Evolutionary conservation across 805 yeast genomes (phyloP), one percentile per base, ranked within the genome.

Genomic region (Candida lessepsii): DNA sequence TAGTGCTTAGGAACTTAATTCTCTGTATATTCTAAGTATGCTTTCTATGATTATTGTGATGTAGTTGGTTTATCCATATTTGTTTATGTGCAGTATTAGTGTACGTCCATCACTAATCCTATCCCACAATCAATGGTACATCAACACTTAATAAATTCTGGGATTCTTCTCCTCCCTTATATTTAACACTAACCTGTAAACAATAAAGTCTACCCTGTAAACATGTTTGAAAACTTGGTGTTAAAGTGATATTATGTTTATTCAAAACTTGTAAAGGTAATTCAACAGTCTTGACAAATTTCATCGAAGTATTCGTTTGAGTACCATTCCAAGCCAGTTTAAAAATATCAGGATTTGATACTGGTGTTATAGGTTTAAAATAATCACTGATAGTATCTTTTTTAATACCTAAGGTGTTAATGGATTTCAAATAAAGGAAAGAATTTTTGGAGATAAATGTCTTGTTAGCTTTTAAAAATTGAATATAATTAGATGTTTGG

Each of bases 211-310:
- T 67, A 3, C 81, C 73, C n/a, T 80, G 65, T 40, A 77, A 58
- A 57, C 88, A 83, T 36, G 71, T 73, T 49, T 81, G 86, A 56
- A 81, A 82, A 40, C 71, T 71, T 1, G 88, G 88, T 13, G 78
- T 55, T 40, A 83, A 54, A 1, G 80, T 78, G 35, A 75, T 69
- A 35, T 60, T 61, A 27, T 73, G 65, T 39, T 73, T 72, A 33
- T 70, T 67, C 23, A 58, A 48, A 15, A 71, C 57, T 24, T 62
- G 58, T 38, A 80, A 49, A 14, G 76, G 75, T 3, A 78, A 51
- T 2, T 53, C 54, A 3, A 79, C 29, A 40, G 60, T 27, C 49
- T 63, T 61, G 1, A 42, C 21, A 69, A 67, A 54, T 43, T 52
- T 45, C 37, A 49, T 34, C 9, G 44, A 32, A 11, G 45, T 44